phyloP scores from a whole-genome alignment of 495 filamentous ascomycete species.

The Penicillium psychrofluorescens region DNA sequence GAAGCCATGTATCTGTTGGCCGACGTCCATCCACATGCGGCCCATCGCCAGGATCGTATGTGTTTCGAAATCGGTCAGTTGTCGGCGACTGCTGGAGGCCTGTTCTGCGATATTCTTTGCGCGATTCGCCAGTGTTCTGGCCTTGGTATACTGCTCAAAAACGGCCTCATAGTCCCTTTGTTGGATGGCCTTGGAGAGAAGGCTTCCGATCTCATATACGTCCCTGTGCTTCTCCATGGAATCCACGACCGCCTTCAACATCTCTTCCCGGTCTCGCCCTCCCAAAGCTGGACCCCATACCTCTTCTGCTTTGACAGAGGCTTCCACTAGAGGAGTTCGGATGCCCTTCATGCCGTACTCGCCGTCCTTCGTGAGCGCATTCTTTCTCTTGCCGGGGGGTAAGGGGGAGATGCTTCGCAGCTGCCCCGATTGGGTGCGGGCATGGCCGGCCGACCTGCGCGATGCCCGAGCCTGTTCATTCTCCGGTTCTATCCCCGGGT shows the following conservation, averaged over 20 bases:
- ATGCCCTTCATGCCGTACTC: conserved; percentile 93
- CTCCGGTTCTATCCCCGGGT: conserved; percentile 62
- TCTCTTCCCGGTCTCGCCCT: conserved; percentile 85
- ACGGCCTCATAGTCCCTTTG: conserved; percentile 81
- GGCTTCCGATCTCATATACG: conserved; percentile 69
- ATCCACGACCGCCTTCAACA: conserved; percentile 63
- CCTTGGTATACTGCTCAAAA: conserved; percentile 77
- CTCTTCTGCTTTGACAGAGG: conserved; percentile 88
- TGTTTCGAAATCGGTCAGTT: conserved; percentile 64
- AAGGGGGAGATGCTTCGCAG: conserved; percentile 30
- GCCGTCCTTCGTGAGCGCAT: conserved; percentile 84
- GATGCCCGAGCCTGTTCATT: conserved; percentile 48
- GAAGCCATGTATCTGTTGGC: conserved; percentile 73
- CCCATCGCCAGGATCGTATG: conserved; percentile 82
- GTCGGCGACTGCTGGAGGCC: conserved; percentile 34
- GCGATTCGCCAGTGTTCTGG: conserved; percentile 66
- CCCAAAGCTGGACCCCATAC: conserved; percentile 93
- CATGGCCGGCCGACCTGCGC: conserved; percentile 54
- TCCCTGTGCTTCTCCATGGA: conserved; percentile 71
- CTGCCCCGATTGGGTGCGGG: conserved; percentile 43
- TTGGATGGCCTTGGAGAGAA: conserved; percentile 78
- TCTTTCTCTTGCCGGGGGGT: conserved; percentile 48
- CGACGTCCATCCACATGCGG: conserved; percentile 91
- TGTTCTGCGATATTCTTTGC: conserved; percentile 55
- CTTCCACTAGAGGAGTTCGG: conserved; percentile 76